Evolutionary conservation across 176 grass and related monocot genomes (phyloP).

Genomic region (Paspalum vaginatum): DNA sequence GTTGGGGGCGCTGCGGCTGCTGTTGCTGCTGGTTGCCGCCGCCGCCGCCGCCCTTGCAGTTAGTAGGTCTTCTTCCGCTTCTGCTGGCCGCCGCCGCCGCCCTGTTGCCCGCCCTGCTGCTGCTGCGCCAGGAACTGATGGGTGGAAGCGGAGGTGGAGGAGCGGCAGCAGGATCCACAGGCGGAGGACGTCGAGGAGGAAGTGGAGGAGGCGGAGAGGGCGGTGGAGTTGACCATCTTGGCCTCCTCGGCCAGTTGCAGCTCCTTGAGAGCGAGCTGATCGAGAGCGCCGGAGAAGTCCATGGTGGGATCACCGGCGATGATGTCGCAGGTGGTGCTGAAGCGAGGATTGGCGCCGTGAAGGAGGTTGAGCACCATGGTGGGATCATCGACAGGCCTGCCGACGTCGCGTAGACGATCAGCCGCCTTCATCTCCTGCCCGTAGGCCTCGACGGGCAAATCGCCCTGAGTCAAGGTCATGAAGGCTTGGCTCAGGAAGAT

Average conservation of each 20-base stretch:
- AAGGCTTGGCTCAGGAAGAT: constrained; percentile 1
- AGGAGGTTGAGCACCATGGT: neutral
- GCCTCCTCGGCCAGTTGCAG: neutral
- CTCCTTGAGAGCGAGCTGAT: neutral
- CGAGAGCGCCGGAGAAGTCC: neutral
- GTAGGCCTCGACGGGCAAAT: neutral
- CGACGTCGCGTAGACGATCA: neutral
- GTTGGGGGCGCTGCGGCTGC: too few relatives aligned
- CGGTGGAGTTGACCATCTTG: neutral
- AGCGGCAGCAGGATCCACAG: neutral
- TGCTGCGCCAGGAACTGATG: neutral
- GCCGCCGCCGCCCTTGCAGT: neutral
- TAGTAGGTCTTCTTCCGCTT: neutral
- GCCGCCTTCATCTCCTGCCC: neutral
- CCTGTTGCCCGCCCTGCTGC: neutral
- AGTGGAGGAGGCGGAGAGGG: neutral
- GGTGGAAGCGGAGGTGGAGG: neutral
- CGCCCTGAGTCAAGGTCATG: neutral
- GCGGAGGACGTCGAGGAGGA: neutral
- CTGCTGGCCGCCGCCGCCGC: neutral
- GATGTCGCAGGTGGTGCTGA: neutral
- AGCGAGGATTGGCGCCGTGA: neutral
- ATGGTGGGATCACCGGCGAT: neutral
- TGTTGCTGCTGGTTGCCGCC: too few relatives aligned
- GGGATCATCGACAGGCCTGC: neutral